Evolutionary conservation across 345 rosid genomes (phyloP), one percentile per base, ranked within the genome.

Genomic region (Populus davidiana): DNA sequence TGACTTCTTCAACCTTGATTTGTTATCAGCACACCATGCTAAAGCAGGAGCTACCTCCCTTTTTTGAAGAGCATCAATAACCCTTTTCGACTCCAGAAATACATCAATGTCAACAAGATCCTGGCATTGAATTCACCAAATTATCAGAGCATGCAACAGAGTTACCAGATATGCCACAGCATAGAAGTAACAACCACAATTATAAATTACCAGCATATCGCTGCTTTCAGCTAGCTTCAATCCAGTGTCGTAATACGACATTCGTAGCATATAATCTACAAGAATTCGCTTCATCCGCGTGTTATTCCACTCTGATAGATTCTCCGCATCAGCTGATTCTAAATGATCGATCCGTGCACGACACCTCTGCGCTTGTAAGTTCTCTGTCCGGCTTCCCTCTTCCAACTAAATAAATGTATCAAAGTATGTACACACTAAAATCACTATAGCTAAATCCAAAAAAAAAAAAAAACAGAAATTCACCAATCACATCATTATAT

Each of bases 31-130:
- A 79, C 99, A 96, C 99, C 98, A 96, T 64, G 91, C 87, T 65
- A 93, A 80, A 71, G 99, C 97, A 78, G 96, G 92, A 76, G 89
- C 90, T 18, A 88, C 95, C 84, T 93, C 96, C 85, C 87, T 88
- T 76, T 87, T 90, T 74, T 84, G 88, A 79, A 96, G 98, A 69
- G 97, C 97, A 78, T 91, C 96, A 69, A 92, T 88, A 81, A 92
- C 98, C 83, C 81, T 91, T 85, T 86, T 92, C 10, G 97, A 95
- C 82, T 93, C 97, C 85, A 82, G 92, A 80, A 93, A 96, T 66
- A 93, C 92, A 81, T 93, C 98, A 88, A 92, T 83, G 81, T 93
- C 97, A 64, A 93, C 97, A 84, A 96, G 97, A 85, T 93, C 99
- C 99, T 94, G 89, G 67, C 36, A 77, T 17, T 54, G 12, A 33